Evolutionary conservation across 1,284 basidiomycete genomes (phyloP), one percentile per base, ranked within the genome.

Genomic region (Boletellus sp.): DNA sequence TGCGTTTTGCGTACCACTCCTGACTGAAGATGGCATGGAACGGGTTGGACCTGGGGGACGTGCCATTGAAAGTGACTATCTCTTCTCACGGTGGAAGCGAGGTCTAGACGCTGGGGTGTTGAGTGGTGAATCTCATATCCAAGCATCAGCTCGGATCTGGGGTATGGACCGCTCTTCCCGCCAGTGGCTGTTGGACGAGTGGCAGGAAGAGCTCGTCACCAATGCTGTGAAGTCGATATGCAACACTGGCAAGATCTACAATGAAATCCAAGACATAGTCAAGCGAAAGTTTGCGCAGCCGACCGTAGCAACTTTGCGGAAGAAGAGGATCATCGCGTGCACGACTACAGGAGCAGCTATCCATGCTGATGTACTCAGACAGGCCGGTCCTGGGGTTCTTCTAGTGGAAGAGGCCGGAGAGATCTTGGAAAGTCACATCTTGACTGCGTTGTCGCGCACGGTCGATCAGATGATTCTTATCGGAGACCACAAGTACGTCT

Each of bases 341-440:
- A 86, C 84, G 0, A 85, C 84, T 0, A 86, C 83, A 0, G 83
- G 74, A 0, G 84, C 85, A 0, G 84, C 85, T 0, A 86, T 78
- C 57, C 79, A 81, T 47, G 68, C 69, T 0, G 65, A 74, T 4
- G 66, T 64, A 7, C 71, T 86, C 5, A 67, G 69, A 15, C 63
- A 65, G 0, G 78, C 74, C 1, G 58, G 63, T 8, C 78, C 80
- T 0, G 67, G 73, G 10, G 70, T 84, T 2, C 61, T 86, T 0
- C 66, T 86, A 0, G 82, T 86, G 0, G 84, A 86, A 61, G 85
- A 86, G 61, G 84, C 84, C 0, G 84, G 85, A 2, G 84, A 86
- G 57, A 85, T 86, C 43, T 60, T 86, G 2, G 84, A 86, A 59
- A 80, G 78, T 54, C 84, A 86, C 55, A 67, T 84, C 26, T 52